Base-by-base conservation (phyloP, 148 eudicot species). In the Bassia scoparia region DNA sequence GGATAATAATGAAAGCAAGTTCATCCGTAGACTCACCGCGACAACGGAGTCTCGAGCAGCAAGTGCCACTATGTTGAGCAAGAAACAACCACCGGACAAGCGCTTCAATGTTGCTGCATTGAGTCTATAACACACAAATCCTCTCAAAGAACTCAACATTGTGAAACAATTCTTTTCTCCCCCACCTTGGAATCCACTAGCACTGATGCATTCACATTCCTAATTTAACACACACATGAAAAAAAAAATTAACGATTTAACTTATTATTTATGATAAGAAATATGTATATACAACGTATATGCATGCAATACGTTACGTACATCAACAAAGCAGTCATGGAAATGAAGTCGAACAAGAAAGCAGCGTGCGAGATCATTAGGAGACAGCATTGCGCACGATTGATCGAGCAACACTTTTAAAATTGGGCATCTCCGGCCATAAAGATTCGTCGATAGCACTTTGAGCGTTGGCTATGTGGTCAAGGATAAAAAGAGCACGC, bases 291-390 rank as follows among this genome's bases (percentile, higher is more conserved):
- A 8, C 2, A 11, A 41, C 46, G 5, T 41, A 41, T 37, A 37
- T 37, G 9, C n/a, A n/a, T n/a, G n/a, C n/a, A n/a, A n/a, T n/a
- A n/a, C n/a, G n/a, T n/a, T 26, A 79, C 89, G 84, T 82, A 77
- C 87, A 78, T 84, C 84, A 26, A 86, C 89, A 43, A 86, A 86
- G 81, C 89, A 86, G 74, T 87, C 90, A 61, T 87, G 90, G 63
- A 86, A 83, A 53, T 82, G 89, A 24, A 87, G 87, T 5, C 87
- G 86, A 67, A 86, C 82, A 86, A 78, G 3, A 88, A 88, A 13
- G 87, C 88, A 14, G 86, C 92, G 86, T 88, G 4, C 92, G 92
- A 73, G 79, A 46, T 67, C 86, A 89, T 0, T 46, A 8, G 12
- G 46, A 41, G 46, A 41, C 9, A 41, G 46, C 46, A 41, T 41